Evolutionary conservation across 2,329 filamentous ascomycete species (phyloP), one percentile per base, ranked within the genome.

Genomic region (Nigrospora osmanthi): DNA sequence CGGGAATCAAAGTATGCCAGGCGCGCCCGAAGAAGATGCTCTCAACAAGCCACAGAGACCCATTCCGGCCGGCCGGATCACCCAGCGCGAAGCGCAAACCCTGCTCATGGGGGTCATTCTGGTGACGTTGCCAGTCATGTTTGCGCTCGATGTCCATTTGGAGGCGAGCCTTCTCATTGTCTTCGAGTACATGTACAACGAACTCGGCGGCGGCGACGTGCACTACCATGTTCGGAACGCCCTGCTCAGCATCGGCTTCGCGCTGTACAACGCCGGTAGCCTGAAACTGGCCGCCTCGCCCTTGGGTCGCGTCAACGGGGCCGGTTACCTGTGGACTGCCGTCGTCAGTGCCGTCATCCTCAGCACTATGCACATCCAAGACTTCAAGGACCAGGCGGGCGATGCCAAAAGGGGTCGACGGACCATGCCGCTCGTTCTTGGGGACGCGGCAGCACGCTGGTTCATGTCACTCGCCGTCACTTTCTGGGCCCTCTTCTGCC

Each of bases 341-440:
- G 56, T 65, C 3, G 51, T 63, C 16, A 47, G 57, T 1, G 43
- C 52, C 1, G 52, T 64, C 9, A 57, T 69, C 15, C 46, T 57
- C 12, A 64, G 61, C 0, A 69, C 65, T 0, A 57, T 68, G 40
- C 66, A 69, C 15, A 49, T 61, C 1, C 64, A 67, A 39, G 67
- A 69, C 41, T 50, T 68, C 14, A 57, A 63, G 6, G 66, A 69
- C 38, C 58, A 58, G 34, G 50, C 47, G 9, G 64, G 64, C 1
- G 63, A 67, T 44, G 38, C 47, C 1, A 42, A 41, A 14, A 44
- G 57, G 10, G 59, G 53, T 1, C 49, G 62, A 6, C 47, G 45
- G 28, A 61, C 61, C 0, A 38, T 55, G 2, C 59, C 61, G 0
- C 39, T 64, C 1, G 49, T 62, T 0, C 15, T 59, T 2, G 63